Percentiles rank a stretch among this genome's conserved stretches.
These are phyloP conservation scores for Fonsecaea nubica DNA, from an alignment of 2,329 filamentous ascomycete species.

Conservation along the genomic window DNA sequence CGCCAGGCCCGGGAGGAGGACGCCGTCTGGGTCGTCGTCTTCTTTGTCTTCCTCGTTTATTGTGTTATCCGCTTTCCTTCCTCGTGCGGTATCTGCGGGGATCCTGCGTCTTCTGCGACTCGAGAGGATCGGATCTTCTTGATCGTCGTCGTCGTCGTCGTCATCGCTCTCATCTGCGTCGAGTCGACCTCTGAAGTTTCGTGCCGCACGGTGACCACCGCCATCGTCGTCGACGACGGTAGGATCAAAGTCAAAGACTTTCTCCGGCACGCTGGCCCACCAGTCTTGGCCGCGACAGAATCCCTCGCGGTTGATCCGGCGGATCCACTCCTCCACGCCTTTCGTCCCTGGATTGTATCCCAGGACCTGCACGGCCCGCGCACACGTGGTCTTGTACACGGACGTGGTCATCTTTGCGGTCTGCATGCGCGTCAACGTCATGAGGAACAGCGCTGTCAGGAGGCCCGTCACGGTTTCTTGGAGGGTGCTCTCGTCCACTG, in stretches of 20 bases:
- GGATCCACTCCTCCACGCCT: slow-evolving; percentile 68
- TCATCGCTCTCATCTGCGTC: slow-evolving; percentile 9
- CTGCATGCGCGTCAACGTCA: slow-evolving; percentile 49
- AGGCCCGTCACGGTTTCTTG: slow-evolving; percentile 49
- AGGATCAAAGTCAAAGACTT: slow-evolving; percentile 47
- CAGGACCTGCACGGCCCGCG: slow-evolving; percentile 20
- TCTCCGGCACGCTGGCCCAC: slow-evolving; percentile 64
- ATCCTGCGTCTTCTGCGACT: background rate
- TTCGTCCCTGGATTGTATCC: slow-evolving; percentile 51
- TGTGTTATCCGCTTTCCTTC: background rate
- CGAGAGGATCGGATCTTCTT: slow-evolving; percentile 19
- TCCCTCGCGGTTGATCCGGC: slow-evolving; percentile 57
- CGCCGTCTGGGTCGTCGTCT: slow-evolving; percentile 44
- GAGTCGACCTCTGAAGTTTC: background rate
- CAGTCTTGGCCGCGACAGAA: slow-evolving; percentile 68
- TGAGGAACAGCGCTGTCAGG: slow-evolving; percentile 53
- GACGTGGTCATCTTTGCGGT: slow-evolving; percentile 38
- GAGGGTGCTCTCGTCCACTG: slow-evolving; percentile 50
- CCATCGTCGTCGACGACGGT: slow-evolving; percentile 37
- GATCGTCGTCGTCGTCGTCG: slow-evolving; percentile 32
- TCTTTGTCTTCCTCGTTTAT: slow-evolving; percentile 23
- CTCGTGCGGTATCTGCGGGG: background rate
- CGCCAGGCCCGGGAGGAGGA: slow-evolving; percentile 54
- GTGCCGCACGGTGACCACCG: background rate
- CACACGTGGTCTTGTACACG: slow-evolving; percentile 33